Evolutionary conservation across 495 filamentous ascomycete species (phyloP), one percentile per base, ranked within the genome.

Genomic region (Bombardia bombarda): DNA sequence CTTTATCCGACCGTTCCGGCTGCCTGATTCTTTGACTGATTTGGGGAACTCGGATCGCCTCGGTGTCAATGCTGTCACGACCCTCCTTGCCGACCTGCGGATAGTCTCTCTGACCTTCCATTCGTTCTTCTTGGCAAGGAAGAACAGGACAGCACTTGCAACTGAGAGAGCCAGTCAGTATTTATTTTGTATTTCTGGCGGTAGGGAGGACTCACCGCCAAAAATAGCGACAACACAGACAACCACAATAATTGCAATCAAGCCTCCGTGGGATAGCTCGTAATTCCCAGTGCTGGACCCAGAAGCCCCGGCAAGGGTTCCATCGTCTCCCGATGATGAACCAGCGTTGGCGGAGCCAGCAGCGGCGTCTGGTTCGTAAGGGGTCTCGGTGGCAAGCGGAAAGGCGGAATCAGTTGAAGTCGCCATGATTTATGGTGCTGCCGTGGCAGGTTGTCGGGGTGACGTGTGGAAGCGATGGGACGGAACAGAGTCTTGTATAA

Each of bases 191-290:
- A 19, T 22, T 37, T 22, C 13, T 7, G 35, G 22, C 5, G 32
- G 7, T 4, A 12, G 19, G 12, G 21, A 18, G 38, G 6, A 66
- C 72, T 53, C 48, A 76, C 77, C 74, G 51, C 79, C 80, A 42
- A 74, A 53, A 7, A 81, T 47, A 17, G 63, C 75, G 8, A 83
- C 74, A 18, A 74, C 46, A 3, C 72, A 69, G 17, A 79, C 77
- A 2, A 82, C 73, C 1, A 79, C 67, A 40, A 81, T 75, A 45
- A 84, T 79, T 14, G 78, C 79, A 32, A 77, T 68, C 42, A 84
- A 60, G 2, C 67, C 79, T 10, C 78, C 78, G 33, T 65, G 69
- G 7, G 78, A 80, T 24, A 84, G 52, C 20, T 58, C 59, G 48
- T 77, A 62, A 13, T 65, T 67, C 12, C 72, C 69, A n/a, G 62